Percentiles rank a stretch among this genome's conserved stretches.
phyloP scores from a whole-genome alignment of 164 flowering plant genomes.

The Buxus sempervirens region DNA sequence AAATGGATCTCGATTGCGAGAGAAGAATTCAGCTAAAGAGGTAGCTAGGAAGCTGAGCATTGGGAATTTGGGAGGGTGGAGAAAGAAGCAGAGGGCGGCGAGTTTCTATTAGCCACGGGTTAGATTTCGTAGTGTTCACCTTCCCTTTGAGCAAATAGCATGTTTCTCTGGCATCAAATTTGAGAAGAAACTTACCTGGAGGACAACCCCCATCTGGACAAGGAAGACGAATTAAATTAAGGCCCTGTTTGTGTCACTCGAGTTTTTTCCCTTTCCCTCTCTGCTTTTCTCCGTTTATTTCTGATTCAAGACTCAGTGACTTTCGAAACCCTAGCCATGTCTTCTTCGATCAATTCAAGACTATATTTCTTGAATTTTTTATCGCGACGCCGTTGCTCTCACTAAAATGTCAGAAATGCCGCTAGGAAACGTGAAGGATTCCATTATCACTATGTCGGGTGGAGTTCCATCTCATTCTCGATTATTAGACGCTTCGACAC shows the following conservation, averaged over 20 bases:
- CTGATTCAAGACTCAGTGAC: background rate
- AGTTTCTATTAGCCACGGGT: too few relatives aligned
- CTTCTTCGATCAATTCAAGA: background rate
- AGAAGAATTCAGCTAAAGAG: too few relatives aligned
- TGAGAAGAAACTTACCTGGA: slow-evolving; percentile 76
- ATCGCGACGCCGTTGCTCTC: background rate
- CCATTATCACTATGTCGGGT: background rate
- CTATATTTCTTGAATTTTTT: background rate
- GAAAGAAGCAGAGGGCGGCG: too few relatives aligned
- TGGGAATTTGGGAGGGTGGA: too few relatives aligned
- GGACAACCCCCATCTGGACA: slow-evolving; percentile 81
- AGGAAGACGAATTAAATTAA: background rate
- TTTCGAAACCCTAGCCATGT: slow-evolving; percentile 12
- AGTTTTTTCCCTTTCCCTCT: too few relatives aligned
- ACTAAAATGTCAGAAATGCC: slow-evolving; percentile 10
- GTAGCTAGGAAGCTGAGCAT: too few relatives aligned
- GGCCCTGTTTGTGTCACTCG: too few relatives aligned
- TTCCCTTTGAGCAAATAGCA: slow-evolving; percentile 79
- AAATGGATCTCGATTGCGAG: too few relatives aligned
- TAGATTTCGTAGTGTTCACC: too few relatives aligned
- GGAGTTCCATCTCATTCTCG: slow-evolving; percentile 13
- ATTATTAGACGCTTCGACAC: background rate
- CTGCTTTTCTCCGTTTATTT: background rate
- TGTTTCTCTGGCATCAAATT: slow-evolving; percentile 79
- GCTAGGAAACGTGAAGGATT: slow-evolving; percentile 4